Base-by-base conservation (phyloP, 352 stramenopile species). In the Ophiocytium majus region DNA sequence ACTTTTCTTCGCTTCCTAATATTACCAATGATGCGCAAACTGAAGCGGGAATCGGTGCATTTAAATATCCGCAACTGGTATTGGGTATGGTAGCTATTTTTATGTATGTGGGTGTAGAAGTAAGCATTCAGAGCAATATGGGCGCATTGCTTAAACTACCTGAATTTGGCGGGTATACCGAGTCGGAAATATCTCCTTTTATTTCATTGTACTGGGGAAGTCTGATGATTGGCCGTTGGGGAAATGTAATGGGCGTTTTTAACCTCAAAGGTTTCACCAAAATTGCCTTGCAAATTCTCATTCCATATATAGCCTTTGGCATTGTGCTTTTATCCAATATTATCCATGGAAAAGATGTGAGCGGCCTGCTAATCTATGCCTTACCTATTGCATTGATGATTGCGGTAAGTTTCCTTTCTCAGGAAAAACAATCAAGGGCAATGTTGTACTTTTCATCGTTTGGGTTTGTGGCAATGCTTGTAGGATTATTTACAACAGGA, bases 71-170 rank as follows among this genome's bases (percentile, higher is more conserved):
- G 57, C 57, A 71, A 71, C 28, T 71, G 28, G 57, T 28, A 71
- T 71, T 71, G 57, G 57, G 57, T 71, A 71, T 71, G 57, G 28
- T 71, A 23, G 57, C 57, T 71, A 71, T 71, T 71, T 71, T 71
- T 71, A 23, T 71, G 28, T 71, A 71, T 71, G 57, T 71, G 23
- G 57, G 57, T 23, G 57, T 71, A 23, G 57, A 71, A 71, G 57
- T 71, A 23, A 23, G 19, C 23, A 71, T 28, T 71, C 19, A 23
- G 19, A 23, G 19, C 28, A 71, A 71, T 28, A 23, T 71, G 28
- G 19, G 19, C 57, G 57, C 23, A 28, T 71, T 71, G 19, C 23
- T 71, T 23, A 71, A 71, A 71, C 57, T 23, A 71, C 57, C 23
- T 71, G 23, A 23, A 71, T 23, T 23, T 71, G 28, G n/a, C n/a